Evolutionary conservation across 306 rosid genomes (phyloP), one percentile per base, ranked within the genome.

Genomic region (Pyrus betulifolia): DNA sequence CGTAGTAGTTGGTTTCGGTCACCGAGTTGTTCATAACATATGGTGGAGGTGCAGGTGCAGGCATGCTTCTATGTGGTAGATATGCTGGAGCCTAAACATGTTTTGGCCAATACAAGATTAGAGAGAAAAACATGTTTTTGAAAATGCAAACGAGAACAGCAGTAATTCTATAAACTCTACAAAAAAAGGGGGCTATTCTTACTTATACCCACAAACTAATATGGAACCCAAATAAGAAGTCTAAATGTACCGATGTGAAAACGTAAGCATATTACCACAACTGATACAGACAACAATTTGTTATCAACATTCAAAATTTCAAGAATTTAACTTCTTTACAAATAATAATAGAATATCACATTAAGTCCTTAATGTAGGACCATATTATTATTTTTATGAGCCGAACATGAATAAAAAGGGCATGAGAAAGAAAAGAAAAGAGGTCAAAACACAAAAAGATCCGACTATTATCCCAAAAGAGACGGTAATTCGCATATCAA

Each of bases 71-170:
- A 33, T 91, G 96, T 12, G 91, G 67, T 80, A 88, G 81, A 90
- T 90, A 92, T 22, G 72, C 82, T 49, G 95, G 91, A 49, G 91
- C 90, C 98, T 94, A 82, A 44, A 83, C 80, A 87, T 75, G 80
- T 4, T 25, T n/a, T n/a, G 40, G 40, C 9, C 40, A 35, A 35
- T n/a, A 58, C 27, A 58, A 58, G 22, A 6, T 54, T 54, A n/a
- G 8, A 54, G 59, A 21, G 59, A 17, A 52, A 52, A 54, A 1
- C 23, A 54, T 19, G 59, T 8, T 17, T 19, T 8, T 1, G 11
- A 54, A 54, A 19, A 54, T 7, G 23, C n/a, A 54, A 42, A 42
- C 12, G 12, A 42, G 12, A 42, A 10, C 12, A 42, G 45, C 45
- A 42, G 11, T 7, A 54, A 9, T 54, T 54, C 59, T 19, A 54